Conservation (phyloP, 2,329 filamentous ascomycete species). For the Pseudogymnoascus sp. region DNA sequence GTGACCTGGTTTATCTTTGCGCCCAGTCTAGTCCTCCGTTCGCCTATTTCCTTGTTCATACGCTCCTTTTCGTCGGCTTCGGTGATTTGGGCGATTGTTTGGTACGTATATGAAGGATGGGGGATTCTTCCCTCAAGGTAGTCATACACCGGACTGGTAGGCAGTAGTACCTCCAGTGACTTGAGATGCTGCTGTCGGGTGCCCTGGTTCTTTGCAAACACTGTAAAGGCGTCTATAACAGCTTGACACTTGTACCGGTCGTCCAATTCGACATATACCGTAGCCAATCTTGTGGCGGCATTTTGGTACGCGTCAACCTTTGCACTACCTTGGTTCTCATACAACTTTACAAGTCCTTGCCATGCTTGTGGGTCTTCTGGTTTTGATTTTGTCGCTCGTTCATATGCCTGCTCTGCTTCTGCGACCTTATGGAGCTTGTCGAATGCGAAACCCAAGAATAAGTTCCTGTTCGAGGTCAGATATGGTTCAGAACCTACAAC, state of each 20-base stretch:
- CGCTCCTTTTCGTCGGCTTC: slow-evolving; percentile 81
- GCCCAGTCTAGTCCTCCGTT: slow-evolving; percentile 79
- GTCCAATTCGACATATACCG: slow-evolving; percentile 62
- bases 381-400: slow-evolving; percentile 62
- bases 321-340: slow-evolving; percentile 64
- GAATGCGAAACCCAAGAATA: slow-evolving; percentile 81
- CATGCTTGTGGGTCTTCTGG: slow-evolving; percentile 74
- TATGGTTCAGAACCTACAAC: not conserved
- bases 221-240: slow-evolving; percentile 71
- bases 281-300: slow-evolving; percentile 64
- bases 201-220: slow-evolving; percentile 65
- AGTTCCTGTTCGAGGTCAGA: slow-evolving; percentile 42
- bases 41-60: slow-evolving; percentile 83
- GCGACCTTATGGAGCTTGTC: slow-evolving; percentile 67
- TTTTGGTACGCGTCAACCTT: slow-evolving; percentile 68
- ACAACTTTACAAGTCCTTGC: slow-evolving; percentile 82
- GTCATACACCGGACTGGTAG: slow-evolving; percentile 71
- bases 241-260: slow-evolving; percentile 57
- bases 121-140: slow-evolving; percentile 78
- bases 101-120: slow-evolving; percentile 72
- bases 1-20: slow-evolving; percentile 79
- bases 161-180: slow-evolving; percentile 68
- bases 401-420: slow-evolving; percentile 71
- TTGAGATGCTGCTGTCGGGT: slow-evolving; percentile 66
- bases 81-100: slow-evolving; percentile 71